Evolutionary conservation across 2,329 filamentous ascomycete genomes (phyloP).

Genomic region (Monosporascus sp.): DNA sequence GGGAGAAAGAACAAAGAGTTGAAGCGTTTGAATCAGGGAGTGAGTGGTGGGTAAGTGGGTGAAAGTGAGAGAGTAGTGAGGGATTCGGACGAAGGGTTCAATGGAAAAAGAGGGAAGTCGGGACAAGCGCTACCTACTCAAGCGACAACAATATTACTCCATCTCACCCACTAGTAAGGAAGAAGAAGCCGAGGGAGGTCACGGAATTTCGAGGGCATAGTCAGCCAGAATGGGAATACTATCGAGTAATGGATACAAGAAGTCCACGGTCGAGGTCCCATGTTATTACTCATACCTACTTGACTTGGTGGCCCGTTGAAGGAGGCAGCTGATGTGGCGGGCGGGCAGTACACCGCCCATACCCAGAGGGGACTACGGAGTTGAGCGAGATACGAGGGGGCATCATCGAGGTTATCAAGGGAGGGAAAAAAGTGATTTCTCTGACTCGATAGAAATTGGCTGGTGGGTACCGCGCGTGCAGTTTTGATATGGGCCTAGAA

Average conservation of each 20-base stretch:
- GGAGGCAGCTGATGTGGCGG: background rate
- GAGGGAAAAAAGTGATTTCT: background rate
- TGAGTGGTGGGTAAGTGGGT: background rate
- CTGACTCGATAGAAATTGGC: background rate
- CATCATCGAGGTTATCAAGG: background rate
- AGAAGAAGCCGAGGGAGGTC: background rate
- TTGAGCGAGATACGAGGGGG: background rate
- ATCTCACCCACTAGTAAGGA: background rate
- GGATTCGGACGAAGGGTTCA: background rate
- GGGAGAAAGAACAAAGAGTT: conserved; percentile 4
- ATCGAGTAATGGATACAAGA: conserved; percentile 12
- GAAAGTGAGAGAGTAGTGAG: background rate
- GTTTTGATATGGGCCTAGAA: background rate
- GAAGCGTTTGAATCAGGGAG: background rate
- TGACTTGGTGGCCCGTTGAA: no score
- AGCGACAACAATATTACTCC: background rate
- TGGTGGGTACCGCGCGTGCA: background rate
- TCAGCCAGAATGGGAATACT: no score
- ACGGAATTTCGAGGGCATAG: background rate
- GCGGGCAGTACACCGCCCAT: background rate
- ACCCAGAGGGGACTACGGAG: background rate
- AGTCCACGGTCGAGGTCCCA: no score
- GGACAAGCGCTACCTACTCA: background rate
- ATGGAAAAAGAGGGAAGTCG: background rate
- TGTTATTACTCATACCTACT: no score